Base-by-base conservation (phyloP, 352 stramenopile species). In the Globisporangium carolinianum region DNA sequence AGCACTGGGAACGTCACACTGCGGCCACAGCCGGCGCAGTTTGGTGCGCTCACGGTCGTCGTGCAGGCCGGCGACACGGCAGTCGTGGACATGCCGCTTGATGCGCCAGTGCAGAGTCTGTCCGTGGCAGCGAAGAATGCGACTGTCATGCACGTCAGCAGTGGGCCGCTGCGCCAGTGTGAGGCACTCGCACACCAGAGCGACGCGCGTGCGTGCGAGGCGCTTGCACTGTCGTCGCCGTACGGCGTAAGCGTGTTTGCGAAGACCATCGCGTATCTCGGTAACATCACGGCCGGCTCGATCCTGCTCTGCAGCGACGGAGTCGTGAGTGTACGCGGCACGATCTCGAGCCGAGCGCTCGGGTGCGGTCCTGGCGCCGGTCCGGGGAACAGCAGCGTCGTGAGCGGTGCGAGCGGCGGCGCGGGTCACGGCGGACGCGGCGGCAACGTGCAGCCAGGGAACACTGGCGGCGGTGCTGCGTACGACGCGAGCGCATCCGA, bases 391-490 rank as follows among this genome's bases (percentile, higher is more conserved):
- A 86, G 76, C 53, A 63, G 68, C n/a, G 49, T 84, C 35, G 61
- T 60, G 32, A 62, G 69, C 11, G 75, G 71, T 53, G 77, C 79
- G 35, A 89, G 79, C 43, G 79, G 79, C 48, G 79, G 79, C 6
- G 79, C 79, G 52, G 79, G 79, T n/a, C 79, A 89, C 66, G 79
- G 79, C 51, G 79, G 79, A 47, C 63, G 70, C 46, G 79, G 79
- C 36, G 79, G 79, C 6, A 84, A 86, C 32, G 62, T 87, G 41
- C 62, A 86, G 59, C 79, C 79, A 7, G 75, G 68, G 32, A 75
- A 76, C 55, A 68, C 48, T 61, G 79, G 76, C 24, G 76, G 66
- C 38, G 79, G 79, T 3, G 38, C 55, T 46, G 54, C 60, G 1
- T 86, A 86, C 46, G 76, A 87, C 49, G 68, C 66, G 51, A 58